These are phyloP conservation scores for Nakataea oryzae DNA, from an alignment of 2,329 filamentous ascomycete genomes.

Conservation along the genomic window DNA sequence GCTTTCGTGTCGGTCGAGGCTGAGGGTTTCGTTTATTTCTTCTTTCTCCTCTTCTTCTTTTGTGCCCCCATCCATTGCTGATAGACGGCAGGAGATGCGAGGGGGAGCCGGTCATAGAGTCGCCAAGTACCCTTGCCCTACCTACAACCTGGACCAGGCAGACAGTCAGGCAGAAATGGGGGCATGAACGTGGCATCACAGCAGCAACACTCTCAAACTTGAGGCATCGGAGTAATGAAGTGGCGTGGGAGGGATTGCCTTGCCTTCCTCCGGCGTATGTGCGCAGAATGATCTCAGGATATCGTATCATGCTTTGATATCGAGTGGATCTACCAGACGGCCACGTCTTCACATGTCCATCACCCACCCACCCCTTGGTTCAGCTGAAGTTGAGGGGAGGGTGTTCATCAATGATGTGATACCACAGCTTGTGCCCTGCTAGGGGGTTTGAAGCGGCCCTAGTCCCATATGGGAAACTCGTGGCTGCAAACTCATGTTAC, in stretches of 20 bases:
- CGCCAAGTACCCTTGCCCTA: neutral
- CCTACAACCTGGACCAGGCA: too few species aligned
- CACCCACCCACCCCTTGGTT: too few species aligned
- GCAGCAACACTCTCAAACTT: neutral
- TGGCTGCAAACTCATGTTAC: too few species aligned
- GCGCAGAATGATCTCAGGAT: neutral
- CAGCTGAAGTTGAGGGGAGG: too few species aligned
- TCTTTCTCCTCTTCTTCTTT: neutral
- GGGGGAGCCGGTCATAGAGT: neutral
- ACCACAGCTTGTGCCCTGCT: neutral
- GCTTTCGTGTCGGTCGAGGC: neutral
- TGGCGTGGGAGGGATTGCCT: neutral
- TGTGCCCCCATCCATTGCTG: neutral
- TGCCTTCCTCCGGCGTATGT: neutral
- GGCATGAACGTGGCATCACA: neutral
- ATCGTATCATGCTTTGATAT: neutral
- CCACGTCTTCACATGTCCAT: neutral
- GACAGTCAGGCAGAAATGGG: neutral
- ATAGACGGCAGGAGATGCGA: neutral
- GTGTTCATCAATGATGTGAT: neutral
- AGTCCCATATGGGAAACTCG: too few species aligned
- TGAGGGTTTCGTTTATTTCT: neutral
- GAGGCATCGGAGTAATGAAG: neutral
- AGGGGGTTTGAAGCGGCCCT: neutral
- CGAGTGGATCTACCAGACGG: neutral